Conservation (phyloP, 108 stramenopile genomes). For the Cyclotella choctawhatcheeana region DNA sequence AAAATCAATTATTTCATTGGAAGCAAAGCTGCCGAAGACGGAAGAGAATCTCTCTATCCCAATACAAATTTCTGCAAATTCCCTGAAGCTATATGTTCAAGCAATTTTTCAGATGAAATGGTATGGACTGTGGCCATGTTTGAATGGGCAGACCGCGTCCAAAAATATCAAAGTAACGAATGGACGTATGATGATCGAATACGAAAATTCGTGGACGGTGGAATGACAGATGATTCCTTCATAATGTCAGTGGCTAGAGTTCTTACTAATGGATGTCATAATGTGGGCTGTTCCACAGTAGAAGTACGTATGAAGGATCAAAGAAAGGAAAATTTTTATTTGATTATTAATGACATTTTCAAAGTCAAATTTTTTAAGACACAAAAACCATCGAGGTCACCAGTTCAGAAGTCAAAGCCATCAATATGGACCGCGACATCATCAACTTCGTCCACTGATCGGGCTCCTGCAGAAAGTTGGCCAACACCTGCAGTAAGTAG, state of each 20-base stretch:
- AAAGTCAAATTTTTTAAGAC: constrained; percentile 12
- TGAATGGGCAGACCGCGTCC: constrained; percentile 46
- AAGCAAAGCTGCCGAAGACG: constrained; percentile 28
- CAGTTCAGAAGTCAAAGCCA: not conserved
- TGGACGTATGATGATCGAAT: constrained; percentile 29
- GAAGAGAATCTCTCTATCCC: constrained; percentile 40
- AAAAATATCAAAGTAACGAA: constrained; percentile 21
- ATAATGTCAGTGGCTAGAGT: constrained; percentile 31
- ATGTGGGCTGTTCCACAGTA: constrained; percentile 21
- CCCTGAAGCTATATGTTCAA: constrained; percentile 39
- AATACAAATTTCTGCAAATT: constrained; percentile 38
- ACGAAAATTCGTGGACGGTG: constrained; percentile 24
- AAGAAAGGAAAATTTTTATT: constrained; percentile 32
- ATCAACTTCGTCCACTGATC: not conserved
- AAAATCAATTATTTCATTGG: constrained; percentile 57
- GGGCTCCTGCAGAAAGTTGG: not conserved
- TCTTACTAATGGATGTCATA: constrained; percentile 30
- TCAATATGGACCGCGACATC: not conserved
- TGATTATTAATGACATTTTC: constrained; percentile 41
- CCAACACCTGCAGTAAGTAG: not conserved
- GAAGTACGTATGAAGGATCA: constrained; percentile 28
- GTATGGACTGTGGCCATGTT: constrained; percentile 42
- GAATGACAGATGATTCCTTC: constrained; percentile 40
- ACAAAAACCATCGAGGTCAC: not conserved
- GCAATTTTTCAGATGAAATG: constrained; percentile 25